A percentile compares a stretch with the other conserved stretches of the same genome.
Evolutionary conservation across 2,329 filamentous ascomycete genomes (phyloP).

Genomic region (Dichotomopilus funicola): DNA sequence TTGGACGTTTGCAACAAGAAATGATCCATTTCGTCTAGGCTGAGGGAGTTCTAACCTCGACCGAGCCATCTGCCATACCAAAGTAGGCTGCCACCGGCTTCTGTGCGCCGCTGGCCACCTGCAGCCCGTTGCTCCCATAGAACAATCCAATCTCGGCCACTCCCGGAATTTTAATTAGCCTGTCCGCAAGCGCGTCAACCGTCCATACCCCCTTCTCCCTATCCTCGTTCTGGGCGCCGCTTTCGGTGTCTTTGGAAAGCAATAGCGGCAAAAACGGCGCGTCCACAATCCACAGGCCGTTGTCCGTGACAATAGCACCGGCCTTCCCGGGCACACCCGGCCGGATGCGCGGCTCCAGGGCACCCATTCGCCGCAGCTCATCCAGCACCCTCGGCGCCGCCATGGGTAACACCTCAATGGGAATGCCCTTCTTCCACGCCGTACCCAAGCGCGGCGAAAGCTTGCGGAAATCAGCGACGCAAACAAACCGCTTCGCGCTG

Average conservation of each 20-base stretch:
- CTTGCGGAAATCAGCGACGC: conserved; percentile 77
- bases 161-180: conserved; percentile 75
- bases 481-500: conserved; percentile 77
- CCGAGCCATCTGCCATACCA: conserved; percentile 72
- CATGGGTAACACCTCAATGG: conserved; percentile 87
- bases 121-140: conserved; percentile 68
- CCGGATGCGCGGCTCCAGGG: conserved; percentile 62
- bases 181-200: conserved; percentile 64
- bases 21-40: background rate
- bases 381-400: conserved; percentile 70
- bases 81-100: conserved; percentile 95
- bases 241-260: conserved; percentile 43
- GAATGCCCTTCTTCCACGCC: conserved; percentile 74
- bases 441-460: conserved; percentile 67
- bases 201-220: conserved; percentile 69
- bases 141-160: conserved; percentile 92
- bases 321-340: conserved; percentile 70
- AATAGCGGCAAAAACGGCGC: conserved; percentile 76
- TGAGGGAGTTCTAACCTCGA: conserved; percentile 40
- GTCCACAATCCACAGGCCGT: conserved; percentile 85
- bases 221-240: conserved; percentile 36
- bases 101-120: conserved; percentile 68
- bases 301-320: conserved; percentile 73
- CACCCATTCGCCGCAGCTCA: conserved; percentile 67
- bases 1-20: no score